Evolutionary conservation across 305 asterid genomes (phyloP), one percentile per base, ranked within the genome.

Genomic region (Fraxinus angustifolia): DNA sequence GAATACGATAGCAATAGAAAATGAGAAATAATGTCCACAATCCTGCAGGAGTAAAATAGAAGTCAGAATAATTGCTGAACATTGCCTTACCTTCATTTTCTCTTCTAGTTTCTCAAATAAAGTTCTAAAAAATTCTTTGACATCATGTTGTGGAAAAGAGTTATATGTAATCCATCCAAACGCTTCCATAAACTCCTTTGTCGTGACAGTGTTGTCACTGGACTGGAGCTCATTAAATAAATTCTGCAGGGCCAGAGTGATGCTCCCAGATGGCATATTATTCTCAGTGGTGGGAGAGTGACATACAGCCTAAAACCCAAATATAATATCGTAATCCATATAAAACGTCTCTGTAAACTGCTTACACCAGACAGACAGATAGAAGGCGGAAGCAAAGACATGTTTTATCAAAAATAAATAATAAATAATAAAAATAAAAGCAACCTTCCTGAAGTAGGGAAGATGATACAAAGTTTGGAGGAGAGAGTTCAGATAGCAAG

Each of bases 401-500:
- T 2, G 33, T 14, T 68, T 11, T 2, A 28, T 8, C 2, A 36
- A 36, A 36, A 36, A 36, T 36, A 34, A 34, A 33, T 3, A 36
- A 36, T 36, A 34, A 34, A 33, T 3, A 28, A 26, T 1, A 30
- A 65, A 65, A 26, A 10, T 7, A 11, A 28, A 31, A 16, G 6
- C 79, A 78, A 91, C 94, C 92, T 88, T 89, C 85, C 93, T 86
- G 85, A 91, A 91, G 80, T 74, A 91, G 79, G 94, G 94, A 78
- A 89, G 87, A 83, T 91, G 92, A 83, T 88, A 91, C 53, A 91
- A 79, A 45, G 91, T 88, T 81, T 89, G 94, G 53, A 91, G 90
- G 76, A 91, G 90, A 76, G 94, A 91, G 84, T 91, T 91, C 91
- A 91, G 88, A 83, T 91, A 91, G 83, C 92, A 89, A 45, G 92